A percentile compares a stretch with the other conserved stretches of the same genome.
These are phyloP conservation scores for Ramichloridium luteum DNA, from an alignment of 2,329 filamentous ascomycete species.

Conservation along the genomic window DNA sequence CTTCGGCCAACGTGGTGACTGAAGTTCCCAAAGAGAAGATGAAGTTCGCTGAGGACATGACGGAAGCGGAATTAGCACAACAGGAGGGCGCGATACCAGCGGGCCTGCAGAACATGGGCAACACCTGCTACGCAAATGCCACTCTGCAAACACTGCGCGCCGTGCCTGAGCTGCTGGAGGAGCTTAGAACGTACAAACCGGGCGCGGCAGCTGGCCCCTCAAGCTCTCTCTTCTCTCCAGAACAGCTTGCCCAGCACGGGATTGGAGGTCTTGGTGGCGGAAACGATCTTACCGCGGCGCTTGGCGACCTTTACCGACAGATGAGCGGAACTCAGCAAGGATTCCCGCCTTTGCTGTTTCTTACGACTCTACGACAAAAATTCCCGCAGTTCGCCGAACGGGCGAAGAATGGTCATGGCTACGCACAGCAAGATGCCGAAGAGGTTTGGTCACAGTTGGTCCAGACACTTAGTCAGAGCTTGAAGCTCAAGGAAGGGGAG, in stretches of 20 bases:
- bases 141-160: constrained; percentile 82
- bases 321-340: constrained; percentile 83
- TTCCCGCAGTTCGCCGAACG: constrained; percentile 92
- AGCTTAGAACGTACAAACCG: constrained; percentile 52
- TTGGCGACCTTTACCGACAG: constrained; percentile 73
- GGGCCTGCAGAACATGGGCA: constrained; percentile 82
- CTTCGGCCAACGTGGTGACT: constrained; percentile 50
- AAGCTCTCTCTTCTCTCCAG: constrained; percentile 22
- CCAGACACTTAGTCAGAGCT: constrained; percentile 64
- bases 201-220: constrained; percentile 14
- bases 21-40: constrained; percentile 65
- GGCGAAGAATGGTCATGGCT: constrained; percentile 68
- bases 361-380: constrained; percentile 62
- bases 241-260: constrained; percentile 36
- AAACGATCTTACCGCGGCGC: constrained; percentile 60
- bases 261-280: constrained; percentile 47
- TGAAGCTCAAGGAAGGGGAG: constrained; percentile 49
- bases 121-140: constrained; percentile 97
- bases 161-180: constrained; percentile 80
- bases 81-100: constrained; percentile 75
- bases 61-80: constrained; percentile 76
- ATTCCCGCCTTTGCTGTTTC: constrained; percentile 72
- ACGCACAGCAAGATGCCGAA: constrained; percentile 96
- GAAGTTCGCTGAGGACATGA: constrained; percentile 96
- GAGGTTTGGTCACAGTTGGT: constrained; percentile 97